phyloP scores from a whole-genome alignment of 1,139 yeast species.

The Geotrichum phurueaensis region DNA sequence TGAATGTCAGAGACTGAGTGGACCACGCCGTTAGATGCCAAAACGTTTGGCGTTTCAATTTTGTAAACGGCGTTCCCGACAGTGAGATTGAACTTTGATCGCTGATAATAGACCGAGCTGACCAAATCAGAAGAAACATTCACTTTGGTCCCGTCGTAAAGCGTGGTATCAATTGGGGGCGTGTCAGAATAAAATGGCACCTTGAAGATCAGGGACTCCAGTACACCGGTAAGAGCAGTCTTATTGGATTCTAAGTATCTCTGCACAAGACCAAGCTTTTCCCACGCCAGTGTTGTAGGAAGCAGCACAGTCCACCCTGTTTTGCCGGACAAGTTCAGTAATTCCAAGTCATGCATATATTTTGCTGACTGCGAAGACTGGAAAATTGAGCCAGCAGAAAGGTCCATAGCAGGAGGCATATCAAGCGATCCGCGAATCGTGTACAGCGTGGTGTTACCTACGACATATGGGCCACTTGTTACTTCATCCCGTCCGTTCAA shows the following conservation, averaged over 20 bases:
- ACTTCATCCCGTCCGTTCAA: conserved; percentile 43
- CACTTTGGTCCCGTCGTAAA: conserved; percentile 38
- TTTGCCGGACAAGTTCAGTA: conserved; percentile 43
- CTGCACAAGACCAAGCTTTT: conserved; percentile 52
- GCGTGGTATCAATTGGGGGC: conserved; percentile 27
- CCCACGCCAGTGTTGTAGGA: conserved; percentile 80
- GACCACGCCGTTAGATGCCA: conserved; percentile 80
- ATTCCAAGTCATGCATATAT: conserved; percentile 46
- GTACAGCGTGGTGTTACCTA: conserved; percentile 60
- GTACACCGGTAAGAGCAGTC: conserved; percentile 45
- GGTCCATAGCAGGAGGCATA: conserved; percentile 49
- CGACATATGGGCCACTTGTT: conserved; percentile 40
- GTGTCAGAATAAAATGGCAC: conserved; percentile 66
- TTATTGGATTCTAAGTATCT: conserved; percentile 53
- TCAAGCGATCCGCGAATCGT: conserved; percentile 53
- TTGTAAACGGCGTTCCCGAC: conserved; percentile 27
- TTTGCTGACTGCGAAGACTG: conserved; percentile 49
- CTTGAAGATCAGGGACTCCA: conserved; percentile 57
- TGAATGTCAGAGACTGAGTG: conserved; percentile 59
- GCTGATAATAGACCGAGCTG: neutral
- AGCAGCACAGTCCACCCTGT: conserved; percentile 70
- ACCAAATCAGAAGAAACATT: conserved; percentile 14
- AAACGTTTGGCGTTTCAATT: conserved; percentile 52
- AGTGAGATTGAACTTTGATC: conserved; percentile 22
- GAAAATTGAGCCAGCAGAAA: conserved; percentile 51